Evolutionary conservation across 768 basidiomycete genomes (phyloP), one percentile per base, ranked within the genome.

Genomic region (Amanita polypyramis): DNA sequence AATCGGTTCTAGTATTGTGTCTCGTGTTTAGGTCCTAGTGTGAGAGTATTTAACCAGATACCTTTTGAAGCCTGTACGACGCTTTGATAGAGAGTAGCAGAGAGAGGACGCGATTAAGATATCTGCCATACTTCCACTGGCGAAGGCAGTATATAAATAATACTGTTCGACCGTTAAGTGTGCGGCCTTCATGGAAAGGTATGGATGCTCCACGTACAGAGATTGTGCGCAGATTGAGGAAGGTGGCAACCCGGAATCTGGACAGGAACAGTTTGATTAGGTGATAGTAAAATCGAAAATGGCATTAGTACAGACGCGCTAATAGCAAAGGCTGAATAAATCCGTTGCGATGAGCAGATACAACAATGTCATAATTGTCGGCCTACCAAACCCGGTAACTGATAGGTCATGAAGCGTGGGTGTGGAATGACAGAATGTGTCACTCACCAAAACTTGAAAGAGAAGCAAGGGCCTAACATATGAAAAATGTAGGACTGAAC

Each of bases 91-190:
- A 6, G 60, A 54, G 14, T 64, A 47, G 48, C 68, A 69, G 5
- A 70, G 56, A 1, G 67, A 61, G 9, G 35, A 49, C 3, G 69
- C 64, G 41, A 75, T 70, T 9, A 68, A 40, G 15, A 65, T 52
- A 46, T 75, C 72, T 2, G 70, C 69, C 19, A 61, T 57, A 2
- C 73, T 69, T 3, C 66, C 70, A 32, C 60, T 58, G 27, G 56
- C 62, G 2, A 67, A 53, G 4, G 63, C 57, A 6, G 52, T 52
- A 43, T 67, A 66, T 43, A 69, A 50, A 10, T 64, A 55, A 49
- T 58, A 61, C 65, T 64, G 20, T 39, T 27, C 27, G n/a, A 10
- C 3, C 2, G 15, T 29, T 42, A 7, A 15, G n/a, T 11, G 11
- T n/a, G 23, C 7, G 11, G 5, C 11, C 25, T 15, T 17, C 21